These are phyloP conservation scores for Fistulinella cinereoalba DNA, from an alignment of 1,284 basidiomycete species.

Conservation along the genomic window DNA sequence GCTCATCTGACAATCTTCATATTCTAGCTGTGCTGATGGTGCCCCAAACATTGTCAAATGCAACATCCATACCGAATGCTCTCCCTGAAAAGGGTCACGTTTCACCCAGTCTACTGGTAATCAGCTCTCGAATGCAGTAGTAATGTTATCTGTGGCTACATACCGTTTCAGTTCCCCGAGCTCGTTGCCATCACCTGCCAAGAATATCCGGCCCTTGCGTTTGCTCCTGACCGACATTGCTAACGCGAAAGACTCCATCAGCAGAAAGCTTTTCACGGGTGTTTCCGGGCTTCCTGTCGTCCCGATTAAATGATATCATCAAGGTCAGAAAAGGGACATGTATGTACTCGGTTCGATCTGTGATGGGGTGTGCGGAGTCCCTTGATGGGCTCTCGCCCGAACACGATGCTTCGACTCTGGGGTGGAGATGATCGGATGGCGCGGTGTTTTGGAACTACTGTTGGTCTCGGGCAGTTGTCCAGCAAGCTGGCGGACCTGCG, in stretches of 20 bases:
- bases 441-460: neutral
- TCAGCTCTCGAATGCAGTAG: neutral
- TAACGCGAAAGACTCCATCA: conserved; percentile 19
- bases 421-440: neutral
- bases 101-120: neutral
- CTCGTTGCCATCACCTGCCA: conserved; percentile 13
- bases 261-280: conserved; percentile 19
- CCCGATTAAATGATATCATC: neutral
- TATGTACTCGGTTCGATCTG: conserved; percentile 11
- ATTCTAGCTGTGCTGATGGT: neutral
- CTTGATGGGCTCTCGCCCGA: neutral
- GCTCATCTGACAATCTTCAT: conserved; percentile 2
- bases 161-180: conserved; percentile 8
- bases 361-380: conserved; percentile 4
- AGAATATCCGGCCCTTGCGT: conserved; percentile 26
- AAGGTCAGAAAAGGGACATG: neutral
- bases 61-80: no score
- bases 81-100: neutral
- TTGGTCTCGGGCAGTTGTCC: conserved; percentile 1
- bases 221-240: conserved; percentile 27
- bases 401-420: conserved; percentile 5
- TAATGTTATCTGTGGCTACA: no score
- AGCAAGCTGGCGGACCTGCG: conserved; percentile 14
- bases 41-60: neutral
- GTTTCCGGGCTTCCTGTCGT: conserved; percentile 20